Evolutionary conservation across 208 protist species (phyloP).

Genomic region (Wallacemonas collosoma): DNA sequence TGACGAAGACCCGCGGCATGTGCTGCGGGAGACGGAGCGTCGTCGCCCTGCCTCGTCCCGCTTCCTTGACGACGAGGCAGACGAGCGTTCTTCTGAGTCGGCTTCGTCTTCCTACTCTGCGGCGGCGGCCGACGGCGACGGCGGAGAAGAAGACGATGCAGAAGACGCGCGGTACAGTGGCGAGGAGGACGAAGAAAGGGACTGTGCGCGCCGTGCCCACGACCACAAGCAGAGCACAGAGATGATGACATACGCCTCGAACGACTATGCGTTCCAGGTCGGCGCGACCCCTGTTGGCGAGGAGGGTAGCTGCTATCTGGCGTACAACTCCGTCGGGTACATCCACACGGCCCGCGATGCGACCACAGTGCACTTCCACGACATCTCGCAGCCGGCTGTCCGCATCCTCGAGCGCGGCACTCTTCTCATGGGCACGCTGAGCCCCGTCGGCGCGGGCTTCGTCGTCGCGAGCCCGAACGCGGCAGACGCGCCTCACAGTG

Average conservation of each 20-base stretch:
- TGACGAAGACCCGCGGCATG: constrained; percentile 34
- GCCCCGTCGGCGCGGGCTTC: constrained; percentile 76
- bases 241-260: constrained; percentile 4
- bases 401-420: constrained; percentile 58
- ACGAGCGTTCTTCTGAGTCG: constrained; percentile 47
- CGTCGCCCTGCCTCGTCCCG: constrained; percentile 28
- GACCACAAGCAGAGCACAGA: background rate
- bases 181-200: background rate
- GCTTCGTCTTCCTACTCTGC: background rate
- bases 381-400: constrained; percentile 70
- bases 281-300: constrained; percentile 69
- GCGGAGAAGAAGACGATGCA: constrained; percentile 29
- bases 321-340: constrained; percentile 86
- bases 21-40: constrained; percentile 35
- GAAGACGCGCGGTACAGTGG: constrained; percentile 13
- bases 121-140: constrained; percentile 19
- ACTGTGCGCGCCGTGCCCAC: background rate
- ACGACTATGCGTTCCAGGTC: constrained; percentile 83
- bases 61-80: constrained; percentile 85
- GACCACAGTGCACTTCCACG: constrained; percentile 84
- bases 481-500: background rate
- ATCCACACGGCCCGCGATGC: constrained; percentile 61
- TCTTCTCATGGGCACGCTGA: constrained; percentile 76
- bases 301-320: constrained; percentile 80
- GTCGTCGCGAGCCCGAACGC: constrained; percentile 29